A percentile compares a stretch with the other conserved stretches of the same genome.
These are phyloP conservation scores for Teratosphaeria destructans DNA, from an alignment of 2,329 filamentous ascomycete genomes.

Conservation along the genomic window DNA sequence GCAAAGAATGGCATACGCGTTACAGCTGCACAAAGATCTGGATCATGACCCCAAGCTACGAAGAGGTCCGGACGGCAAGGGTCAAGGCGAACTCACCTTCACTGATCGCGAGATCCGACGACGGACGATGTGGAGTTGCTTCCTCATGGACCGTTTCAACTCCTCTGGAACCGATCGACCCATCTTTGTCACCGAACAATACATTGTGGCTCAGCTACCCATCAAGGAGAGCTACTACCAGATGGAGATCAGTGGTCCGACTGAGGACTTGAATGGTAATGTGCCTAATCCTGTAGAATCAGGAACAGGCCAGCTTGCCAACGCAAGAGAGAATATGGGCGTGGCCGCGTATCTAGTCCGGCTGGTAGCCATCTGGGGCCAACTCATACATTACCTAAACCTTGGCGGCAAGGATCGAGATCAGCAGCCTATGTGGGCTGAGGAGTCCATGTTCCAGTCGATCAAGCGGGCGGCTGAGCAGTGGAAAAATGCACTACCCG, in stretches of 20 bases:
- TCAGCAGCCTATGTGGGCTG: constrained; percentile 66
- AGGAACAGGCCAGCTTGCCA: constrained; percentile 53
- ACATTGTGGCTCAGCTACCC: constrained; percentile 78
- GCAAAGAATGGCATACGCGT: constrained; percentile 90
- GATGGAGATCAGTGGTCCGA: constrained; percentile 79
- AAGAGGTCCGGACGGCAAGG: constrained; percentile 12
- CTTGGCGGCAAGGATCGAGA: constrained; percentile 78
- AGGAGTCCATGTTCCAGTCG: constrained; percentile 62
- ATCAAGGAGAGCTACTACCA: constrained; percentile 85
- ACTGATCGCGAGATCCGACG: constrained; percentile 87
- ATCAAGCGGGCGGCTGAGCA: constrained; percentile 62
- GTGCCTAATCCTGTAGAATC: constrained; percentile 52
- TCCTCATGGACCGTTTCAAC: constrained; percentile 94
- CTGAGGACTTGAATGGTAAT: constrained; percentile 61
- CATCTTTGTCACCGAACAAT: constrained; percentile 81
- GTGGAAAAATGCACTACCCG: constrained; percentile 60
- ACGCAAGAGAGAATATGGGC: constrained; percentile 79
- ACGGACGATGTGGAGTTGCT: constrained; percentile 96
- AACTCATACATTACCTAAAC: constrained; percentile 80
- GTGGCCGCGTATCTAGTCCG: constrained; percentile 85
- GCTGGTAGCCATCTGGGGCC: constrained; percentile 78
- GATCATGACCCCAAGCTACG: constrained; percentile 49
- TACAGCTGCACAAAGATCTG: constrained; percentile 86
- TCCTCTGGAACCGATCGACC: constrained; percentile 89
- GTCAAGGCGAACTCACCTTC: constrained; percentile 49